phyloP scores from a whole-genome alignment of 2,329 filamentous ascomycete genomes.

The Lecanicillium sp. region DNA sequence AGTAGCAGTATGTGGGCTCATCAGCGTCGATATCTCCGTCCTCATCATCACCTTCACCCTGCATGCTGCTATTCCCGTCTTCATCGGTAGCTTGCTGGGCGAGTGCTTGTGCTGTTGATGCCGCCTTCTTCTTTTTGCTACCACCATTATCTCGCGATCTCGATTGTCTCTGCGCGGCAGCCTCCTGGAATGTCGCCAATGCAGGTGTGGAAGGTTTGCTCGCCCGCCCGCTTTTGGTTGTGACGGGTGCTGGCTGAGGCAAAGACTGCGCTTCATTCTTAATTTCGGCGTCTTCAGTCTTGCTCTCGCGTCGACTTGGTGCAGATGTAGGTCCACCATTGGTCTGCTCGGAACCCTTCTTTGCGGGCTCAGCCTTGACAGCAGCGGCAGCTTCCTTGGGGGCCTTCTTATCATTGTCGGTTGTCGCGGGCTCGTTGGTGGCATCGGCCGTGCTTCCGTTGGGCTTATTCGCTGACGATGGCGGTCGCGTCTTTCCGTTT shows the following conservation, averaged over 20 bases:
- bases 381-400: conserved; percentile 36
- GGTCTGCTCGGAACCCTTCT: conserved; percentile 23
- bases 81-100: conserved; percentile 28
- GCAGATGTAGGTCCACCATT: conserved; percentile 17
- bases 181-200: conserved; percentile 50
- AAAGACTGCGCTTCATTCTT: conserved; percentile 38
- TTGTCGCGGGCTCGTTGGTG: conserved; percentile 17
- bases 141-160: conserved; percentile 33
- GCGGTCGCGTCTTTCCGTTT: conserved; percentile 42
- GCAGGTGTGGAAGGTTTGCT: conserved; percentile 61
- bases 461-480: conserved; percentile 27
- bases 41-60: conserved; percentile 27
- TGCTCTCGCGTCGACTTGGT: conserved; percentile 35
- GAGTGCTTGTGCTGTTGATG: conserved; percentile 24
- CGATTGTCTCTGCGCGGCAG: conserved; percentile 44
- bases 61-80: conserved; percentile 33
- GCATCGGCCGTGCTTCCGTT: too few relatives aligned
- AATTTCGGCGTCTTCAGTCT: conserved; percentile 25
- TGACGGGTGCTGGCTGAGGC: conserved; percentile 36
- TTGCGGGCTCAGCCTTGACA: conserved; percentile 22
- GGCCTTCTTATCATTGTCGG: conserved; percentile 36
- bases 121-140: conserved; percentile 56
- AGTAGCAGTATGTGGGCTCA: conserved; percentile 72
- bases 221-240: conserved; percentile 57
- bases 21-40: conserved; percentile 58